Evolutionary conservation across 75 land plant species (phyloP).

Genomic region (Picea glauca): DNA sequence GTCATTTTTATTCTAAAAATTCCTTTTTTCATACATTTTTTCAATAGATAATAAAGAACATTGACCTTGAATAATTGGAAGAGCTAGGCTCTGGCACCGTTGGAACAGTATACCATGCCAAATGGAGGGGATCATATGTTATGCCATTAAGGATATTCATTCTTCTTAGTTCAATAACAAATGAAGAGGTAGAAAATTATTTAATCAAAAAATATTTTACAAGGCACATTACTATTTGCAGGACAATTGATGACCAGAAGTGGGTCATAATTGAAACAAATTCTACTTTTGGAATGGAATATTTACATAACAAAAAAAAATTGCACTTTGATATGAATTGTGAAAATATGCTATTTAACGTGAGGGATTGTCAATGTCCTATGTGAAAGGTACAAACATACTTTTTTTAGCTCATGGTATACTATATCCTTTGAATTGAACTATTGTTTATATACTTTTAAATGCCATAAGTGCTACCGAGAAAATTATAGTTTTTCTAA

Average conservation of each 20-base stretch:
- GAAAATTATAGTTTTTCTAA: no score
- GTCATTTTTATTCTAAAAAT: neutral
- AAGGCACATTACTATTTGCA: conserved; percentile 10
- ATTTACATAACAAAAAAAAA: conserved; percentile 67
- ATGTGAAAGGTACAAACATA: conserved; percentile 61
- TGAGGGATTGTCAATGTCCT: conserved; percentile 65
- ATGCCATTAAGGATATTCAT: neutral
- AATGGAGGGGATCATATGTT: conserved; percentile 67
- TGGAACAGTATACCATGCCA: conserved; percentile 65
- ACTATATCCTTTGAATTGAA: neutral
- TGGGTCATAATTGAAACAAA: conserved; percentile 68
- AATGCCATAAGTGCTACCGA: no score
- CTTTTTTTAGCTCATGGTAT: neutral
- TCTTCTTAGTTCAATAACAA: neutral
- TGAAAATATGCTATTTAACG: conserved; percentile 73
- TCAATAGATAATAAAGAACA: conserved; percentile 46
- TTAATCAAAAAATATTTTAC: neutral
- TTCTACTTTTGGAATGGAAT: conserved; percentile 86
- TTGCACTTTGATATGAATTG: conserved; percentile 86
- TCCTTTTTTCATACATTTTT: neutral
- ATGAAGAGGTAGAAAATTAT: neutral
- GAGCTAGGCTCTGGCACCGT: conserved; percentile 68
- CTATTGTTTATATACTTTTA: neutral
- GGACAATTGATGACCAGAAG: conserved; percentile 64
- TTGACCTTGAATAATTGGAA: conserved; percentile 52